A percentile compares a stretch with the other conserved stretches of the same genome.
Conservation (phyloP, 2,329 filamentous ascomycete genomes). For the Parascedosporium putredinis region DNA sequence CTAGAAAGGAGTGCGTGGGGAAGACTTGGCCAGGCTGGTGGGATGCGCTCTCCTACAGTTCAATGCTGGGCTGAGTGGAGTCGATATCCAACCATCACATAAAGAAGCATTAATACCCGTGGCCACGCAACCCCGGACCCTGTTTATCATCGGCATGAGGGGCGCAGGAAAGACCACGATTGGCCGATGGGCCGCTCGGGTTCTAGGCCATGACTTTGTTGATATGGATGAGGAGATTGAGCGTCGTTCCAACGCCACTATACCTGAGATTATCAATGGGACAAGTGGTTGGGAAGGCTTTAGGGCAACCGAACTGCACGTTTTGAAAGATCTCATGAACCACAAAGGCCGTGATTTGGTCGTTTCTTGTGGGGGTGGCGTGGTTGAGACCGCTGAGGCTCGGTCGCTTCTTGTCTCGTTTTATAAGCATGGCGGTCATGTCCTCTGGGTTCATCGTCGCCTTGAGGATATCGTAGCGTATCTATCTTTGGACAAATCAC, state of each 20-base stretch:
- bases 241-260: conserved; percentile 58
- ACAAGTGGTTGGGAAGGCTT: conserved; percentile 78
- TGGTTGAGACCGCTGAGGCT: conserved; percentile 78
- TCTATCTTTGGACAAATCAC: conserved; percentile 75
- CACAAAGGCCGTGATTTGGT: conserved; percentile 68
- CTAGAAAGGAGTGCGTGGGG: conserved; percentile 86
- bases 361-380: conserved; percentile 87
- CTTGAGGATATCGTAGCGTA: conserved; percentile 84
- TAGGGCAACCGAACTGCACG: conserved; percentile 62
- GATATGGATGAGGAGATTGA: conserved; percentile 89
- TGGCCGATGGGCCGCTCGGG: conserved; percentile 71
- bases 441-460: conserved; percentile 79
- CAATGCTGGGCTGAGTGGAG: conserved; percentile 63
- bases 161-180: conserved; percentile 94
- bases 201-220: conserved; percentile 65
- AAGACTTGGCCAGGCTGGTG: conserved; percentile 99
- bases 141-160: conserved; percentile 95
- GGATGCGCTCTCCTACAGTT: conserved; percentile 80
- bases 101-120: conserved; percentile 9
- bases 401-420: conserved; percentile 66
- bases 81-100: conserved; percentile 35
- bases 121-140: conserved; percentile 40
- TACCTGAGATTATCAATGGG: conserved; percentile 73
- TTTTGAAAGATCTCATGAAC: conserved; percentile 63
- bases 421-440: conserved; percentile 65